phyloP scores from a whole-genome alignment of 768 basidiomycete genomes.

The Coprinopsis marcescibilis region DNA sequence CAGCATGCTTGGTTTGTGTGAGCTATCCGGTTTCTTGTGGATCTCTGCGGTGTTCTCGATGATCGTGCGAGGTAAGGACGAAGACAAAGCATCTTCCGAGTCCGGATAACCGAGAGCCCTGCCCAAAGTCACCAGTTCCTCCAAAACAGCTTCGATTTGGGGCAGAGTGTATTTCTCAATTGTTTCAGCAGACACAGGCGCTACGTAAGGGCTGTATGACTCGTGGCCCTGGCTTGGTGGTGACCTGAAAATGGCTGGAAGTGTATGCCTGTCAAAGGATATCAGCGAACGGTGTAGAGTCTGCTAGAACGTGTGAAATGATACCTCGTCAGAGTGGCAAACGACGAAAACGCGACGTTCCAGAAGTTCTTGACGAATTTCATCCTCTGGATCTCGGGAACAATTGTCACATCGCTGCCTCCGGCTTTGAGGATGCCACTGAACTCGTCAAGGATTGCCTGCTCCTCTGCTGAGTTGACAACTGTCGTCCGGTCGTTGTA shows the following conservation, averaged over 20 bases:
- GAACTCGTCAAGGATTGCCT: conserved; percentile 38
- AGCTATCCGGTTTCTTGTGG: conserved; percentile 37
- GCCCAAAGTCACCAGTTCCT: conserved; percentile 34
- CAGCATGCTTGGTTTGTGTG: conserved; percentile 56
- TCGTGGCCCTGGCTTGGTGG: conserved; percentile 27
- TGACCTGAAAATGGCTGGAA: conserved; percentile 47
- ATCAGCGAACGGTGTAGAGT: no score
- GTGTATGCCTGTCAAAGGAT: conserved; percentile 37
- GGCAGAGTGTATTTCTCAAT: conserved; percentile 32
- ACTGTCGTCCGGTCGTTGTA: conserved; percentile 33
- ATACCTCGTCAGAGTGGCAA: conserved; percentile 45
- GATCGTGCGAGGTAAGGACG: conserved; percentile 31
- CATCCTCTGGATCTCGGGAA: conserved; percentile 54
- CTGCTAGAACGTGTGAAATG: no score
- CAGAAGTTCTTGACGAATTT: conserved; percentile 63
- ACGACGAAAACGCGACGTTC: conserved; percentile 53
- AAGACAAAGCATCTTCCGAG: conserved; percentile 39
- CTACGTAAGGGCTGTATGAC: conserved; percentile 28
- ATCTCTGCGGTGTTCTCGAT: conserved; percentile 33
- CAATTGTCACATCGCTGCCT: conserved; percentile 40
- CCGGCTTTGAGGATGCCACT: conserved; percentile 38
- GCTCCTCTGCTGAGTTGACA: conserved; percentile 37
- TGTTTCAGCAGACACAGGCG: conserved; percentile 23
- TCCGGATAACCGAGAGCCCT: conserved; percentile 43
- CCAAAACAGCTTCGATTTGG: conserved; percentile 30